Evolutionary conservation across 176 grass and related monocot species (phyloP).

Genomic region (Stipa capillata): DNA sequence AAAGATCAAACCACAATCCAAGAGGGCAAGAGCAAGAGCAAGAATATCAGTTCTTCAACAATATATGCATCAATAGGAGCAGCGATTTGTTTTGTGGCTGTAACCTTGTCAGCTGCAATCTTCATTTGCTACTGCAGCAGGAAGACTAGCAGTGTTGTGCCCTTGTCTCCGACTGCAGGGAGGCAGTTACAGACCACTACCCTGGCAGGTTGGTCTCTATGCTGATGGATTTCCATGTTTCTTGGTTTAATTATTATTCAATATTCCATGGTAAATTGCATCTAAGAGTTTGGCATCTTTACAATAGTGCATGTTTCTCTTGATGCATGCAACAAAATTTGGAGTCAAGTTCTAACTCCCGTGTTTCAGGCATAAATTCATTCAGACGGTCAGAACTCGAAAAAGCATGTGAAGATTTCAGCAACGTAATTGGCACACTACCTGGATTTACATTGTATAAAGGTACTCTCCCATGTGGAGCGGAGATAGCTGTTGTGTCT

Average conservation of each 20-base stretch:
- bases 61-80: slow-evolving; percentile 36
- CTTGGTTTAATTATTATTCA: slow-evolving; percentile 3
- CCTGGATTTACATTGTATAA: slow-evolving; percentile 63
- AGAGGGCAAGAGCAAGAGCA: slow-evolving; percentile 6
- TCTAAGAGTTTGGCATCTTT: not conserved
- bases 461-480: slow-evolving; percentile 75
- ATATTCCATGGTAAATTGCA: not conserved
- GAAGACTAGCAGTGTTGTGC: slow-evolving; percentile 55
- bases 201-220: slow-evolving; percentile 52
- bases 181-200: slow-evolving; percentile 44
- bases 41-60: not conserved
- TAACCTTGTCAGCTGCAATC: slow-evolving; percentile 23
- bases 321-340: not conserved
- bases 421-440: slow-evolving; percentile 64
- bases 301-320: not conserved
- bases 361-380: slow-evolving; percentile 49
- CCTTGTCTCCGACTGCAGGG: slow-evolving; percentile 51
- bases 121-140: slow-evolving; percentile 28
- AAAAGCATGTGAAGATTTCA: slow-evolving; percentile 82
- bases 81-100: slow-evolving; percentile 22
- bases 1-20: not conserved
- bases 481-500: slow-evolving; percentile 76
- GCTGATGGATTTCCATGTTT: not conserved
- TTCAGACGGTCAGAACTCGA: slow-evolving; percentile 63
- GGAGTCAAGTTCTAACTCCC: not conserved